Evolutionary conservation across 495 filamentous ascomycete species (phyloP).

Genomic region (Hypoxylon rickii): DNA sequence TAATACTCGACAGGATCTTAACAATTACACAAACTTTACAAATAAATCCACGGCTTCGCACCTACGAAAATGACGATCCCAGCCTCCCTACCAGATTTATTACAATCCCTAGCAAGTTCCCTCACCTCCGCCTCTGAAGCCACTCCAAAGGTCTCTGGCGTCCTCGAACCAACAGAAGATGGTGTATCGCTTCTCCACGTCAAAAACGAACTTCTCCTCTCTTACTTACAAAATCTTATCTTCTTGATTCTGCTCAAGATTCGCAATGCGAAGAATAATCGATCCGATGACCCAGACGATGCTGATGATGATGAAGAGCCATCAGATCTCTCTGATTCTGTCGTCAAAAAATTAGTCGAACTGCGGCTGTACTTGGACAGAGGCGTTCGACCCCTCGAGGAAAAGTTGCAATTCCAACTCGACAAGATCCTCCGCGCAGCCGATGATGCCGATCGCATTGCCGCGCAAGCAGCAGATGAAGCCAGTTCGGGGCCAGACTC

Average conservation of each 20-base stretch:
- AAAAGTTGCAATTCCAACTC: conserved; percentile 81
- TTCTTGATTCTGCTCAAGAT: conserved; percentile 86
- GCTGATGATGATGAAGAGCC: too few species aligned
- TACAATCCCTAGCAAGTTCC: conserved; percentile 67
- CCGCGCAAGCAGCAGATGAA: conserved; percentile 40
- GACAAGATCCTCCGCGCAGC: conserved; percentile 88
- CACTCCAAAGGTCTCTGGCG: conserved; percentile 59
- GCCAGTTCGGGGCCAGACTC: conserved; percentile 41
- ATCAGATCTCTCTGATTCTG: conserved; percentile 46
- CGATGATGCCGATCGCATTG: conserved; percentile 66
- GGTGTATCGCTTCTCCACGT: conserved; percentile 93
- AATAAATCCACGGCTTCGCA: too few species aligned
- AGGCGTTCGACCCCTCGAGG: conserved; percentile 87
- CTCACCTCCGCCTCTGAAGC: conserved; percentile 63
- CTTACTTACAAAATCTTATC: conserved; percentile 92
- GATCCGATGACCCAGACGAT: conserved; percentile 28
- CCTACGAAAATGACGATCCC: conserved; percentile 53
- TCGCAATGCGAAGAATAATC: conserved; percentile 55
- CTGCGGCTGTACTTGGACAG: conserved; percentile 86
- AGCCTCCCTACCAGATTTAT: conserved; percentile 58
- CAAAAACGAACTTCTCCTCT: conserved; percentile 93
- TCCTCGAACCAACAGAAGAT: conserved; percentile 70
- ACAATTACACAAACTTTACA: too few species aligned
- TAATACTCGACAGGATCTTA: neutral
- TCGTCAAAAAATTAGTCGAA: conserved; percentile 82